Conservation (phyloP, 345 rosid species). For the Alliaria petiolata region DNA sequence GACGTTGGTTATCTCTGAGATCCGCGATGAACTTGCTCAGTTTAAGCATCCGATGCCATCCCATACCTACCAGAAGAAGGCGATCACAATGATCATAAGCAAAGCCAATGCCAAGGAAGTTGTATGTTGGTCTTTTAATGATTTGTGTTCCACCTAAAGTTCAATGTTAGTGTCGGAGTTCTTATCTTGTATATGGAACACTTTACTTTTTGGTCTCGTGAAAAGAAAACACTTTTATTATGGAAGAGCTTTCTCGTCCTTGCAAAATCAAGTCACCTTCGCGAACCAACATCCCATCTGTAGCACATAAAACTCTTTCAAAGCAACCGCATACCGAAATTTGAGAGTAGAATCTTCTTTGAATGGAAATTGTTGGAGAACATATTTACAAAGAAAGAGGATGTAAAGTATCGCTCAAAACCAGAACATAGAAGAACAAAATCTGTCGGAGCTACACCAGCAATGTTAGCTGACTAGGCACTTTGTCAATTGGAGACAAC, state of each 20-base stretch:
- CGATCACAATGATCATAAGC: not conserved
- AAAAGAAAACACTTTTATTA: constrained; percentile 1
- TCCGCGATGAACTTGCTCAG: constrained; percentile 13
- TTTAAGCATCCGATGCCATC: constrained; percentile 13
- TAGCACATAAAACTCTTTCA: not conserved
- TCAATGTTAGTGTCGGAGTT: constrained; percentile 12
- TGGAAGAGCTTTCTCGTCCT: not conserved
- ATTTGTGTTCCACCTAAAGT: constrained; percentile 30
- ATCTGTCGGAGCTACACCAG: not conserved
- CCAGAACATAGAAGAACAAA: not conserved
- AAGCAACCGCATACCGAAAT: not conserved
- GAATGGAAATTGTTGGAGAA: not conserved
- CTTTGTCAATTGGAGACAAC: not conserved
- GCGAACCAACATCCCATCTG: not conserved
- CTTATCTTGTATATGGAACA: constrained; percentile 4
- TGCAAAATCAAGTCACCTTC: constrained; percentile 6
- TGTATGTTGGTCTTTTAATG: constrained; percentile 28
- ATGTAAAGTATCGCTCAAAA: not conserved
- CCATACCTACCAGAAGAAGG: constrained; percentile 19
- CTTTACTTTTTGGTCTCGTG: constrained; percentile 1
- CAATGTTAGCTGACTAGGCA: not conserved
- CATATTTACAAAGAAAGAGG: not conserved
- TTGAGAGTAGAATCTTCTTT: not conserved
- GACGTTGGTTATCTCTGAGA: constrained; percentile 29
- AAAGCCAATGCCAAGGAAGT: not conserved